Conservation (phyloP, 352 stramenopile species). For the Globisporangium irregulare region DNA sequence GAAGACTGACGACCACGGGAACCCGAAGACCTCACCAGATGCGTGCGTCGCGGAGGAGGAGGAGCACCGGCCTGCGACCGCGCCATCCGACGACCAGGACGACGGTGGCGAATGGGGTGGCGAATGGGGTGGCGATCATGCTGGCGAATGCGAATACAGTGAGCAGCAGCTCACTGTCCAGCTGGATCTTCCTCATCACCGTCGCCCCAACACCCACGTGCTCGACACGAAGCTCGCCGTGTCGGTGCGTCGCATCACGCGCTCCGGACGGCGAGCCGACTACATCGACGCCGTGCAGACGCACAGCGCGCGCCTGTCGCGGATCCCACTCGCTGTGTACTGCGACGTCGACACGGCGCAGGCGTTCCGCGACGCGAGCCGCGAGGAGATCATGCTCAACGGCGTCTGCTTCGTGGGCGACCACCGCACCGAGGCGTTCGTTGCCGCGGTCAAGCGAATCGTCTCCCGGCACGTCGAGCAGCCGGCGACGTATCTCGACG, state of each 20-base stretch:
- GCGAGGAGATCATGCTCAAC: slow-evolving; percentile 73
- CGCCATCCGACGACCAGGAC: background rate
- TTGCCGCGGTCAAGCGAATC: slow-evolving; percentile 73
- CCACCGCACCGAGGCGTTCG: slow-evolving; percentile 68
- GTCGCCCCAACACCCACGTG: slow-evolving; percentile 12
- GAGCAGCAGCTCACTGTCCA: background rate
- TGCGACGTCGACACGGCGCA: slow-evolving; percentile 70
- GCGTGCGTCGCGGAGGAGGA: background rate
- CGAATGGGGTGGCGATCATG: slow-evolving; percentile 4
- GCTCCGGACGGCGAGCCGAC: slow-evolving; percentile 44
- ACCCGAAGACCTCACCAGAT: background rate
- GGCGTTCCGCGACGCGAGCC: slow-evolving; percentile 63
- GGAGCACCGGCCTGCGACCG: background rate
- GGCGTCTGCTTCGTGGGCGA: slow-evolving; percentile 72
- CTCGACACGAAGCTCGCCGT: slow-evolving; percentile 41
- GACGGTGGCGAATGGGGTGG: background rate
- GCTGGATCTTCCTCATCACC: background rate
- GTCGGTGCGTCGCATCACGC: slow-evolving; percentile 36
- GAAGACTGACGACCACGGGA: background rate
- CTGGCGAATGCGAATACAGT: background rate
- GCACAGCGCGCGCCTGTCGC: slow-evolving; percentile 29
- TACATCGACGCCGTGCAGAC: slow-evolving; percentile 43
- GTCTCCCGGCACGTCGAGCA: slow-evolving; percentile 44
- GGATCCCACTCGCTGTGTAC: slow-evolving; percentile 48
- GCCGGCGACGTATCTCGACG: slow-evolving; percentile 38